Evolutionary conservation across 2,329 filamentous ascomycete genomes (phyloP), one percentile per base, ranked within the genome.

Genomic region (Cladorrhinum sp.): DNA sequence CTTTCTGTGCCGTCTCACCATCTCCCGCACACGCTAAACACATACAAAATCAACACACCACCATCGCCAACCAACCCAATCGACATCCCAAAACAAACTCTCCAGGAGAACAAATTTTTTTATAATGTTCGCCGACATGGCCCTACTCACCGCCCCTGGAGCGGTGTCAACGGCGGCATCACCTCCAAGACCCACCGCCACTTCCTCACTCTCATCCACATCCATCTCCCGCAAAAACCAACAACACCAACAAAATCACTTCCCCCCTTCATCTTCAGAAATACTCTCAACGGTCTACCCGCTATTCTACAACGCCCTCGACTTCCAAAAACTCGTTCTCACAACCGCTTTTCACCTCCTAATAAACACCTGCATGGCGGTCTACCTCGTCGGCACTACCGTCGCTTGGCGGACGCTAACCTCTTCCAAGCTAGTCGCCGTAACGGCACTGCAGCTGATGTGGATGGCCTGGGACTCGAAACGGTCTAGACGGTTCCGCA

Each of bases 401-500:
- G 18, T 66, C 28, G 64, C 62, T 49, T 63, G 64, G 61, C 56
- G 57, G 26, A 48, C 61, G 7, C 48, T 64, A 23, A n/a, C 66
- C 30, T 24, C 56, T 1, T 63, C 60, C 1, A 58, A 55, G n/a
- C 46, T 63, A 39, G 14, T 67, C 14, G 56, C 49, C 9, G 21
- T 57, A 4, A 59, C 61, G 28, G 18, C 57, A 14, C 57, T 26
- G 24, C 51, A 42, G 10, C 18, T 62, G 10, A 30, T 23, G 9
- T 59, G 61, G 59, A 48, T 50, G 0, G 33, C 62, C 5, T 69
- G 68, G 68, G 60, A 67, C 60, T 62, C 54, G 24, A 65, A 63
- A 51, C 50, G 24, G 20, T 59, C 62, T 2, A 59, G 62, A 23
- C 61, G 63, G 1, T 33, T 68, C 57, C 73, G 78, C 46, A 80